Evolutionary conservation across 148 eudicot genomes (phyloP).

Genomic region (Camellia granthamiana): DNA sequence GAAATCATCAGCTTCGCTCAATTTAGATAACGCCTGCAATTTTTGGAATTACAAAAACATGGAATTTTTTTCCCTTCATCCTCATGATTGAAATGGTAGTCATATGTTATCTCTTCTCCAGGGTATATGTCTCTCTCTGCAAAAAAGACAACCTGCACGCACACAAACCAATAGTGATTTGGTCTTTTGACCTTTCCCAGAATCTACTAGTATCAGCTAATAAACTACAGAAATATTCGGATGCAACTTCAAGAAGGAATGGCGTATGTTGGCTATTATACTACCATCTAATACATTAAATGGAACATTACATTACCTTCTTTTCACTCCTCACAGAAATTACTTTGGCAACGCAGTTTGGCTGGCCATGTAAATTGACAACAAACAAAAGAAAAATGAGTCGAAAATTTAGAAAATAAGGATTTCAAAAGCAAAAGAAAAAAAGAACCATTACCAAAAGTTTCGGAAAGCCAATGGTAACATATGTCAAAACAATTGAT

Average conservation of each 20-base stretch:
- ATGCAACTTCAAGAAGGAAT: not conserved
- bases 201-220: not conserved
- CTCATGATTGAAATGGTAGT: constrained; percentile 76
- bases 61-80: constrained; percentile 80
- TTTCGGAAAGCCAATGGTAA: not conserved
- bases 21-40: constrained; percentile 71
- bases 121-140: constrained; percentile 78
- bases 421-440: not conserved
- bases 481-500: not conserved
- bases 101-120: constrained; percentile 81
- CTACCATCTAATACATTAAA: not conserved
- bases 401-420: not conserved
- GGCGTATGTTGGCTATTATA: not conserved
- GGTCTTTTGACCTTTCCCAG: not conserved
- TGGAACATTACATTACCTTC: constrained; percentile 47
- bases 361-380: constrained; percentile 42
- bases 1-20: constrained; percentile 13
- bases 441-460: not conserved
- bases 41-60: constrained; percentile 58
- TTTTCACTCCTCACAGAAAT: constrained; percentile 58
- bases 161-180: not conserved
- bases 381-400: constrained; percentile 15
- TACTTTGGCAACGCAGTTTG: constrained; percentile 70
- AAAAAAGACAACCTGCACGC: constrained; percentile 63
- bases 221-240: not conserved